Base-by-base conservation (phyloP, 345 rosid genomes). In the Ceriops decandra region DNA sequence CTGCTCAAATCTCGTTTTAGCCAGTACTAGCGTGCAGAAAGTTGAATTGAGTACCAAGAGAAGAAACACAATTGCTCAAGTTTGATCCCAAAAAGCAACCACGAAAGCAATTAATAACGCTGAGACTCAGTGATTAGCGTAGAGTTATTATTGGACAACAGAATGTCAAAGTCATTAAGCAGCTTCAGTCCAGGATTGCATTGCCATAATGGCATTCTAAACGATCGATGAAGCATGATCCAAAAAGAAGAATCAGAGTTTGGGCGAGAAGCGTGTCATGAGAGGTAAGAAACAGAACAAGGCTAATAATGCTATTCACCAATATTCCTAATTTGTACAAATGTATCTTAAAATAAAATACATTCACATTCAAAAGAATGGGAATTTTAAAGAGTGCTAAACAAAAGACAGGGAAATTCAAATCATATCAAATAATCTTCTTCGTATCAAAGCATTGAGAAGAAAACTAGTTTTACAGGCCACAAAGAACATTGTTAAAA, bases 291-390 rank as follows among this genome's bases (percentile, higher is more conserved):
- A 63, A 47, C 65, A 66, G 71, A 71, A 68, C 15, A 63, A 66
- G 69, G 76, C 36, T 74, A 68, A 74, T 68, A 57, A 35, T 49
- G 69, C 71, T 35, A 73, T 76, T 76, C 66, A 80, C 68, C 83
- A 70, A 71, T 67, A 76, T 65, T 70, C 71, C 82, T 82, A 76
- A 68, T 88, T 82, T 85, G 84, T 88, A 88, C 91, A 86, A 64
- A 49, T 60, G 74, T 72, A 65, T 57, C 59, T 46, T 60, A 57
- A 16, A 28, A 73, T 62, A 17, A 38, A 77, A 78, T 77, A 79
- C 74, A 80, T 81, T 80, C 47, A 80, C 84, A 86, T 76, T 75
- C 69, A 79, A 82, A 85, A 80, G 84, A 88, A 86, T 82, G 64
- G 68, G 73, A 76, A 52, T 74, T 66, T 57, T 53, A 77, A 54